Evolutionary conservation across 2,329 filamentous ascomycete genomes (phyloP).

Genomic region (Septoria linicola): DNA sequence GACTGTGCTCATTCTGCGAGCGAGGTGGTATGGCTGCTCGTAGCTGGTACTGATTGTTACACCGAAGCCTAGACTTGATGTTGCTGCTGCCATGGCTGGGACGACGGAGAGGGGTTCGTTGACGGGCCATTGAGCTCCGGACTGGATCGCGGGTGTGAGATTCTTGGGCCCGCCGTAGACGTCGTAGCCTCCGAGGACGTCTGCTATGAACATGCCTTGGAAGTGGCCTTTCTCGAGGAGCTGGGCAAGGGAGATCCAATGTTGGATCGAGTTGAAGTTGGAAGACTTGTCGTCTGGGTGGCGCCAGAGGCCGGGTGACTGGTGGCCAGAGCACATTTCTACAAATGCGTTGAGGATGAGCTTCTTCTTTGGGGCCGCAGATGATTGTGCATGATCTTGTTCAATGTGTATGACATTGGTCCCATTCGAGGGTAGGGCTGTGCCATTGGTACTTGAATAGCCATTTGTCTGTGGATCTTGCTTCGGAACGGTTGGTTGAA

Average conservation of each 20-base stretch:
- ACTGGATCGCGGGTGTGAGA: constrained; percentile 59
- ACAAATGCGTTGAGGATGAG: constrained; percentile 48
- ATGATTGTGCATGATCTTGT: background rate
- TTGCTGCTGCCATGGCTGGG: constrained; percentile 66
- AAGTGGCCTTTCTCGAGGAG: constrained; percentile 62
- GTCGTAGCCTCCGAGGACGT: constrained; percentile 66
- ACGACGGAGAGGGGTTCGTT: constrained; percentile 65
- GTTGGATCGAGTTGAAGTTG: constrained; percentile 59
- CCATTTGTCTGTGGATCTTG: background rate
- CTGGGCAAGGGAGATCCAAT: constrained; percentile 62
- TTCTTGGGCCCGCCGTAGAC: constrained; percentile 64
- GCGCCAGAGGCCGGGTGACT: constrained; percentile 60
- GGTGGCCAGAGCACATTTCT: constrained; percentile 46
- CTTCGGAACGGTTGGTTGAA: background rate
- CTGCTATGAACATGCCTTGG: constrained; percentile 66
- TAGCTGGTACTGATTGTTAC: constrained; percentile 68
- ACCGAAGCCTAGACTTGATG: constrained; percentile 66
- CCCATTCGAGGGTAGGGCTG: background rate
- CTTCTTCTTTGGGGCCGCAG: constrained; percentile 35
- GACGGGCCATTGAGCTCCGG: constrained; percentile 69
- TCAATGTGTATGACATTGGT: background rate
- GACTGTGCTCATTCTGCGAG: constrained; percentile 62
- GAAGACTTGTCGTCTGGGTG: constrained; percentile 64
- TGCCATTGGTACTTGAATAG: too few species aligned
- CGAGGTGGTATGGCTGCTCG: constrained; percentile 67